Evolutionary conservation across 805 yeast genomes (phyloP), one percentile per base, ranked within the genome.

Genomic region (Pichia thaimueangensis): DNA sequence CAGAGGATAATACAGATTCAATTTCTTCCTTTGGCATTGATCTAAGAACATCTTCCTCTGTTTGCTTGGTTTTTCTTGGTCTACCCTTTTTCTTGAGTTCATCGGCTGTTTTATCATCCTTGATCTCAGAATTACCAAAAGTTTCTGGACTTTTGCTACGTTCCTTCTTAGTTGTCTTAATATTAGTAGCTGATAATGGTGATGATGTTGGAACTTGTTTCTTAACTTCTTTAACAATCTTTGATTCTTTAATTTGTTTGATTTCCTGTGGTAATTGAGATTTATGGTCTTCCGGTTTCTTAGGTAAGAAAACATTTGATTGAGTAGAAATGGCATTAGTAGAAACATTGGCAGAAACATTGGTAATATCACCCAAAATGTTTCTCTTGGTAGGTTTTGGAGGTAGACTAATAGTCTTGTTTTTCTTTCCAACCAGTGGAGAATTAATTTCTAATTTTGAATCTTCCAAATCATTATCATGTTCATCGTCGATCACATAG

Each of bases 1-100:
- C 60, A 3, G 57, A 58, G 2, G 54, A 38, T 7, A 69, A 45
- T 13, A 64, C 45, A 15, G 51, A 45, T 2, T 59, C 56, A 7
- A 64, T 43, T 35, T 63, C 62, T 44, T 55, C 50, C 34, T 53
- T 25, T 6, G 51, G 42, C 40, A 57, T 45, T 8, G 37, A 37
- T n/a, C 45, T 51, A 3, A 51, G 28, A 13, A 23, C 22, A 17
- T 48, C 47, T 22, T 48, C 52, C 17, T 46, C 48, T 9, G 43
- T 39, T 30, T 41, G 16, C 20, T 32, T 21, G 2, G 11, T 13
- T 24, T 45, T 43, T 38, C 41, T 39, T 19, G 51, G 37, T 37
- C 45, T 37, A 9, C 42, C 45, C 31, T 38, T 35, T 23, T 43
- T 47, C 35, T 48, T 39, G 10, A 33, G 38, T 19, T 44, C 43